phyloP scores from a whole-genome alignment of 352 stramenopile species.

The Pythium graminicola region DNA sequence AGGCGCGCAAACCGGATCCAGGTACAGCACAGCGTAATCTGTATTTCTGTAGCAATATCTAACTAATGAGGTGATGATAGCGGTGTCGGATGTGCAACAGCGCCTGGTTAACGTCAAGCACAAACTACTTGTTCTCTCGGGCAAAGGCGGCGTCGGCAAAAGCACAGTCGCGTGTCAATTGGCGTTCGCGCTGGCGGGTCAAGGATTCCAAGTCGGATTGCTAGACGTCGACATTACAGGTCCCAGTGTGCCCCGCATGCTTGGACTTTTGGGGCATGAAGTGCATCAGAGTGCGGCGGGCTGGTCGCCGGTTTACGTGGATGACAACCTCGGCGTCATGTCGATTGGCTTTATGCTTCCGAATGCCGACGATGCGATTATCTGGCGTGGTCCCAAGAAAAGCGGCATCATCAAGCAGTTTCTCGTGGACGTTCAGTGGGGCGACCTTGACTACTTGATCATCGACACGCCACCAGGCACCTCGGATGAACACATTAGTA shows the following conservation, averaged over 20 bases:
- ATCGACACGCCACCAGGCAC: conserved; percentile 99
- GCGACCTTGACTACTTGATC: conserved; percentile 98
- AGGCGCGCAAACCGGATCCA: conserved; percentile 80
- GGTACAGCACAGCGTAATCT: conserved; percentile 1
- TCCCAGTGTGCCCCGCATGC: conserved; percentile 97
- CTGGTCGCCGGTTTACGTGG: conserved; percentile 99
- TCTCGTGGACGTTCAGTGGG: conserved; percentile 99
- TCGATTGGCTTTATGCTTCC: conserved; percentile 99
- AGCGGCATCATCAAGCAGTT: conserved; percentile 99
- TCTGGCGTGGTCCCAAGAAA: conserved; percentile 99
- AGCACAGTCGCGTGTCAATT: conserved; percentile 98
- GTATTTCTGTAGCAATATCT: neutral
- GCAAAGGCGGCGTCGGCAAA: conserved; percentile 99
- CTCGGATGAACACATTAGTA: conserved; percentile 99
- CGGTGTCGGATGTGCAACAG: conserved; percentile 85
- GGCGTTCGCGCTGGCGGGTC: conserved; percentile 91
- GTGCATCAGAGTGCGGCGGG: conserved; percentile 97
- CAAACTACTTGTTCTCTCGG: conserved; percentile 98
- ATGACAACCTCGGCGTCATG: conserved; percentile 98
- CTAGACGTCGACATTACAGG: conserved; percentile 99
- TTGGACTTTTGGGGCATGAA: conserved; percentile 87
- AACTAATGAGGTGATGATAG: too few species aligned
- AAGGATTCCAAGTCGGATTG: conserved; percentile 95
- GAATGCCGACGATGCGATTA: conserved; percentile 97
- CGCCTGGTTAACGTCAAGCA: conserved; percentile 87